Evolutionary conservation across 352 stramenopile genomes (phyloP).

Genomic region (Pythium aphanidermatum): DNA sequence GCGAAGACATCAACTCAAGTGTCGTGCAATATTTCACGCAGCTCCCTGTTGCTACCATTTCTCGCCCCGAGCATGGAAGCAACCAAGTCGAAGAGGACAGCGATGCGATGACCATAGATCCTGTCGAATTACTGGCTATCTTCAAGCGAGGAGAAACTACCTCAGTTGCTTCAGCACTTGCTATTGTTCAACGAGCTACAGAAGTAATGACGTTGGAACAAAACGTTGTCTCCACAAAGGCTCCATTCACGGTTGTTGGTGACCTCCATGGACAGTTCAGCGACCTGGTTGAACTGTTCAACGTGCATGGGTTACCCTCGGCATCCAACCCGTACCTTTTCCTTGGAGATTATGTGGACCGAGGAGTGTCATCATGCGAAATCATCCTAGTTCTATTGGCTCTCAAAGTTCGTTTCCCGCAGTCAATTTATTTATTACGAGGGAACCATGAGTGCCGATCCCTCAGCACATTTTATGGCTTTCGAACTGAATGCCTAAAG

Average conservation of each 20-base stretch:
- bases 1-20: slow-evolving; percentile 45
- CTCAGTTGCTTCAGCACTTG: slow-evolving; percentile 38
- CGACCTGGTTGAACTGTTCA: slow-evolving; percentile 79
- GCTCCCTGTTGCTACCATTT: slow-evolving; percentile 42
- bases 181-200: slow-evolving; percentile 51
- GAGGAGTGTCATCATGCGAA: slow-evolving; percentile 91
- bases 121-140: slow-evolving; percentile 23
- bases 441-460: slow-evolving; percentile 96
- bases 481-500: slow-evolving; percentile 96
- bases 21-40: slow-evolving; percentile 52
- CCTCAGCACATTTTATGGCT: slow-evolving; percentile 99
- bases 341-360: slow-evolving; percentile 76
- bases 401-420: slow-evolving; percentile 96
- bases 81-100: slow-evolving; percentile 28
- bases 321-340: slow-evolving; percentile 92
- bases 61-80: slow-evolving; percentile 17
- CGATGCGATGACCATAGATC: slow-evolving; percentile 25
- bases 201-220: slow-evolving; percentile 37
- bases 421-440: slow-evolving; percentile 94
- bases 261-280: slow-evolving; percentile 97
- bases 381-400: slow-evolving; percentile 92
- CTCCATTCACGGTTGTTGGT: slow-evolving; percentile 24
- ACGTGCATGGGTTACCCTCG: slow-evolving; percentile 19
- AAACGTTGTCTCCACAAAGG: slow-evolving; percentile 11
- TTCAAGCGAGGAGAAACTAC: slow-evolving; percentile 42